These are phyloP conservation scores for Gaeumannomyces tritici DNA, from an alignment of 2,329 filamentous ascomycete genomes.

Conservation along the genomic window DNA sequence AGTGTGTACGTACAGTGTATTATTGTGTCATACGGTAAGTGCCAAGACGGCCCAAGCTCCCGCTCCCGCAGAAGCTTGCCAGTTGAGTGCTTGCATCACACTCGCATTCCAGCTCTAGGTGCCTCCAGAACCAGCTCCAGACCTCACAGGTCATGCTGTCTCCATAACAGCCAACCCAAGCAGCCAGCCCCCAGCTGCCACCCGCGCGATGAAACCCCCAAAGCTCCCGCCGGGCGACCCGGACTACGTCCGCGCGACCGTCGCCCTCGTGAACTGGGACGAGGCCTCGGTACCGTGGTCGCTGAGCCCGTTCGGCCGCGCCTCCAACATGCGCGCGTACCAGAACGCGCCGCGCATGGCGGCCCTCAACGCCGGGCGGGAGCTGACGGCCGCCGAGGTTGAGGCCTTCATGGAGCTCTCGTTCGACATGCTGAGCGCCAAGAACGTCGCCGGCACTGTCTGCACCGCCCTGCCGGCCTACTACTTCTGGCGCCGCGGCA, in stretches of 20 bases:
- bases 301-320: background rate
- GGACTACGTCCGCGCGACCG: background rate
- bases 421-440: background rate
- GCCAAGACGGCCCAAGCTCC: background rate
- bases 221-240: background rate
- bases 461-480: conserved; percentile 7
- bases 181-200: too few relatives aligned
- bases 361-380: conserved; percentile 7
- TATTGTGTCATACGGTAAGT: background rate
- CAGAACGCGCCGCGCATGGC: conserved; percentile 8
- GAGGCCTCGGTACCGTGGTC: background rate
- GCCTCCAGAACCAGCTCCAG: too few relatives aligned
- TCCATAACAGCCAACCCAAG: background rate
- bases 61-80: background rate
- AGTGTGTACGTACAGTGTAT: background rate
- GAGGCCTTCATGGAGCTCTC: conserved; percentile 10
- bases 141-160: background rate
- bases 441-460: conserved; percentile 5
- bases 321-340: conserved; percentile 5
- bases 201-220: background rate
- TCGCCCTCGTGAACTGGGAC: conserved; percentile 2
- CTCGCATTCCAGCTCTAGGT: too few relatives aligned
- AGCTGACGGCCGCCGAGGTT: conserved; percentile 10
- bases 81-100: too few relatives aligned
- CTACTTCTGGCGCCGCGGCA: conserved; percentile 6